Base-by-base conservation (phyloP, 2,329 filamentous ascomycete genomes). In the Capronia epimyces region DNA sequence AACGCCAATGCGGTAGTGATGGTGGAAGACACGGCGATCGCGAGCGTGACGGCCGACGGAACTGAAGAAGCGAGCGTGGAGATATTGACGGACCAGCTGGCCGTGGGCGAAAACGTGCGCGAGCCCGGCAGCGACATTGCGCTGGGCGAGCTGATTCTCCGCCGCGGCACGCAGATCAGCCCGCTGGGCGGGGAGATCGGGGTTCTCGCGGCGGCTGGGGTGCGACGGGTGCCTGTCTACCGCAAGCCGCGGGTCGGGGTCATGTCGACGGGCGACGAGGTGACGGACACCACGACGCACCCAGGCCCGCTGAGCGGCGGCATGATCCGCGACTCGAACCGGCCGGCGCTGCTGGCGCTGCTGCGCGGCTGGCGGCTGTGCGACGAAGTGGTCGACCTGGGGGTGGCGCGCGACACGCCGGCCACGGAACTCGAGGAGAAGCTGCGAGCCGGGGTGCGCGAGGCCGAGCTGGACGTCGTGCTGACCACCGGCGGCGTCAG, bases 401-500 rank as follows among this genome's bases (percentile, higher is more conserved):
- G 89, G 1, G 95, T 98, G 59, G 88, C 84, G 1, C 64, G 66
- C 25, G 66, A 68, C 56, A 67, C 65, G 21, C 80, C 78, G 56
- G 76, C 84, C 0, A 83, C 81, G 1, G 78, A 81, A 1, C 77
- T 98, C 1, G 91, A 97, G 65, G 75, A 85, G 62, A 82, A 78
- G 2, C 77, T 98, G 8, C 84, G 90, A 2, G 77, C 81, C 50
- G 88, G 86, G 1, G 74, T 97, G 54, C 79, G 86, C 16, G 39
- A 48, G 6, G 50, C 53, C 32, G 63, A 75, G 42, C 83, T 84
- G 21, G 90, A 96, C 64, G 73, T 97, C 10, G 78, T 98, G 51
- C 82, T 98, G 63, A 97, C 93, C 13, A 91, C 87, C 0, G 93
- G 93, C 18, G 93, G 93, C 42, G 93, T 97, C 16, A 95, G 88